A percentile compares a stretch with the other conserved stretches of the same genome.
Conservation (phyloP, 2,329 filamentous ascomycete species). For the Colletotrichum sp. region DNA sequence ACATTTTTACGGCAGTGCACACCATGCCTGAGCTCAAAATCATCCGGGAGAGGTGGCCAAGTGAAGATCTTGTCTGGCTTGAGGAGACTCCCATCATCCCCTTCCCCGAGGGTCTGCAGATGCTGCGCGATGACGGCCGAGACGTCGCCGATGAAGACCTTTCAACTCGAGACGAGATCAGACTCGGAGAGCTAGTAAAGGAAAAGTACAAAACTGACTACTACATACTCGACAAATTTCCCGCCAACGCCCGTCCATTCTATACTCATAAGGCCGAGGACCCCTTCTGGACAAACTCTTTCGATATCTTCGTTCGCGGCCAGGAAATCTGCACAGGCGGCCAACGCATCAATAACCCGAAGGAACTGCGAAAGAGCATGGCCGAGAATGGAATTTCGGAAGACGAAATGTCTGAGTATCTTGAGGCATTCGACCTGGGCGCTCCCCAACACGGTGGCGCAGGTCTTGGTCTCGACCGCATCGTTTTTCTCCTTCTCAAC, state of each 20-base stretch:
- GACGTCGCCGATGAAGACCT: conserved; percentile 81
- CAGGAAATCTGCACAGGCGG: conserved; percentile 93
- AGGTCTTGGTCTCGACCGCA: conserved; percentile 87
- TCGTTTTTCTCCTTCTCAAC: conserved; percentile 84
- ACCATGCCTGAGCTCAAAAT: conserved; percentile 72
- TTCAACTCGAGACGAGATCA: conserved; percentile 84
- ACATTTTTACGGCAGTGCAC: conserved; percentile 58
- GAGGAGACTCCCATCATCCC: conserved; percentile 83
- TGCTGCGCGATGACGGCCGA: conserved; percentile 85
- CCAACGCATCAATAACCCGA: conserved; percentile 87
- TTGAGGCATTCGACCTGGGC: conserved; percentile 86
- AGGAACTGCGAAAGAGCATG: conserved; percentile 80
- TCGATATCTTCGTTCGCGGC: conserved; percentile 92
- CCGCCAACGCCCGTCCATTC: conserved; percentile 82
- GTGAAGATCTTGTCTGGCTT: conserved; percentile 84
- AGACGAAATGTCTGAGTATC: conserved; percentile 87
- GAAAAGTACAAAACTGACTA: conserved; percentile 89
- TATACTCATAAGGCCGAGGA: conserved; percentile 87
- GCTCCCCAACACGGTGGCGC: conserved; percentile 89
- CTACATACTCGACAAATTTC: conserved; percentile 95
- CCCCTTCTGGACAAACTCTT: conserved; percentile 81
- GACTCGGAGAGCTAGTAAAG: conserved; percentile 82
- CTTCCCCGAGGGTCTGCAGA: conserved; percentile 79
- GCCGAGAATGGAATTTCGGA: conserved; percentile 76
- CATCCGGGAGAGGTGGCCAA: conserved; percentile 84